A percentile compares a stretch with the other conserved stretches of the same genome.
These are phyloP conservation scores for Phytophthora agathidicida DNA, from an alignment of 352 stramenopile genomes.

Conservation along the genomic window DNA sequence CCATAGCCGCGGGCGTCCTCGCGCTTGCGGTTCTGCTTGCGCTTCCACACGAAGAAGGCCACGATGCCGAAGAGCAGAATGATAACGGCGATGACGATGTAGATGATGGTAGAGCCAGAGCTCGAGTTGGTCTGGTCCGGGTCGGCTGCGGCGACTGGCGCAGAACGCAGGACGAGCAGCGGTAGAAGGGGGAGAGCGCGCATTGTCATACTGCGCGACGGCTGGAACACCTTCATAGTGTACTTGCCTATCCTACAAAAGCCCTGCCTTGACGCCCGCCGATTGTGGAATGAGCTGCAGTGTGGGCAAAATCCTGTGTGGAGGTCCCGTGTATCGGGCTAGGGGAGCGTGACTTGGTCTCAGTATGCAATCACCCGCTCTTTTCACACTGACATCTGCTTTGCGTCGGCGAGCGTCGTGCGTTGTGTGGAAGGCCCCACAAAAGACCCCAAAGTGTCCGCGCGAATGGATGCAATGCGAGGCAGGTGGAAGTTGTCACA, in stretches of 20 bases:
- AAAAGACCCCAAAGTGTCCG: too few relatives aligned
- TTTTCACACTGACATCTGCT: too few relatives aligned
- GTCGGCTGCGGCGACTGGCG: conserved; percentile 11
- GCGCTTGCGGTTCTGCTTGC: conserved; percentile 41
- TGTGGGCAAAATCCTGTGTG: conserved; percentile 23
- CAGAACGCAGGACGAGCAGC: conserved; percentile 8
- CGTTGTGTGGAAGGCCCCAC: conserved; percentile 25
- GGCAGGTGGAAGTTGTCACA: background rate
- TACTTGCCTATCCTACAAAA: background rate
- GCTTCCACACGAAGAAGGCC: conserved; percentile 59
- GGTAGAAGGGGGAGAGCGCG: conserved; percentile 5
- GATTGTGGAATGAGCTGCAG: conserved; percentile 29
- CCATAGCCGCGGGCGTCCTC: conserved; percentile 11
- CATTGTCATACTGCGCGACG: background rate
- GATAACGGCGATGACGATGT: conserved; percentile 61
- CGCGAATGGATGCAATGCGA: background rate
- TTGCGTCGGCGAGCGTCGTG: conserved; percentile 9
- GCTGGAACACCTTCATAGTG: conserved; percentile 26
- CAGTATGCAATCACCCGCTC: conserved; percentile 23
- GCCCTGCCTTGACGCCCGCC: conserved; percentile 3
- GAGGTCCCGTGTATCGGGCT: conserved; percentile 15
- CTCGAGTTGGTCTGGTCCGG: conserved; percentile 19
- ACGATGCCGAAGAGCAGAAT: conserved; percentile 54
- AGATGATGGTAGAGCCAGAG: conserved; percentile 53
- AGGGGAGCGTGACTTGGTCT: conserved; percentile 20